Conservation (phyloP, 2,329 filamentous ascomycete genomes). For the Penicillium sp. region DNA sequence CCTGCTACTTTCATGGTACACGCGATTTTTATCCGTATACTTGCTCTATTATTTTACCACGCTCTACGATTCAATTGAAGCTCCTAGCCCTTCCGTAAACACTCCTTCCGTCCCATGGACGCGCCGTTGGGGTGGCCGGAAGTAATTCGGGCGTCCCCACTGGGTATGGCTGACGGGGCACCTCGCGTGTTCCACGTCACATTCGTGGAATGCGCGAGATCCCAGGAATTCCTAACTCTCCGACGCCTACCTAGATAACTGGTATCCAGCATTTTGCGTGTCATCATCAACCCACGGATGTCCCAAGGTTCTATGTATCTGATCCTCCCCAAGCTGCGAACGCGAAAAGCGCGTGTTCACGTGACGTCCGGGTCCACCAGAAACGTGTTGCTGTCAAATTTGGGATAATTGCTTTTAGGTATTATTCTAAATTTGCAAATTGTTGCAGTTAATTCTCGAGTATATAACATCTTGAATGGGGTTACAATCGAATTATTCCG, state of each 20-base stretch:
- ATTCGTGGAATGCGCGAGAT: constrained; percentile 15
- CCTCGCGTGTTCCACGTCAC: constrained; percentile 22
- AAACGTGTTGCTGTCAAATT: neutral
- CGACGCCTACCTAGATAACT: neutral
- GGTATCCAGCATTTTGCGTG: constrained; percentile 8
- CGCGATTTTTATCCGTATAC: neutral
- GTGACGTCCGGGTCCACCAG: constrained; percentile 7
- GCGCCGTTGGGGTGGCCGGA: constrained; percentile 1
- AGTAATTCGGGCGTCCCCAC: constrained; percentile 19
- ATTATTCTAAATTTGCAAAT: neutral
- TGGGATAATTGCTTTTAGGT: neutral
- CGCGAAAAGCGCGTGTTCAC: constrained; percentile 20
- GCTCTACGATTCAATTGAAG: neutral
- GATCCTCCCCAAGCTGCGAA: constrained; percentile 1
- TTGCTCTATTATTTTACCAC: neutral
- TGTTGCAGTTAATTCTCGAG: too few relatives aligned
- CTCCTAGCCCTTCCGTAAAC: neutral
- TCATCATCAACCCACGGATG: neutral
- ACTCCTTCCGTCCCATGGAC: neutral
- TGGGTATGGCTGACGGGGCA: constrained; percentile 14
- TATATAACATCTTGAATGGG: too few relatives aligned
- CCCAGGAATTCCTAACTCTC: constrained; percentile 2
- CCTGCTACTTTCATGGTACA: constrained; percentile 6
- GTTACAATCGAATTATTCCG: neutral
- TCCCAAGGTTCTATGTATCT: neutral